Conservation (phyloP, 2,329 filamentous ascomycete genomes). For the Botryosphaeria dothidea region DNA sequence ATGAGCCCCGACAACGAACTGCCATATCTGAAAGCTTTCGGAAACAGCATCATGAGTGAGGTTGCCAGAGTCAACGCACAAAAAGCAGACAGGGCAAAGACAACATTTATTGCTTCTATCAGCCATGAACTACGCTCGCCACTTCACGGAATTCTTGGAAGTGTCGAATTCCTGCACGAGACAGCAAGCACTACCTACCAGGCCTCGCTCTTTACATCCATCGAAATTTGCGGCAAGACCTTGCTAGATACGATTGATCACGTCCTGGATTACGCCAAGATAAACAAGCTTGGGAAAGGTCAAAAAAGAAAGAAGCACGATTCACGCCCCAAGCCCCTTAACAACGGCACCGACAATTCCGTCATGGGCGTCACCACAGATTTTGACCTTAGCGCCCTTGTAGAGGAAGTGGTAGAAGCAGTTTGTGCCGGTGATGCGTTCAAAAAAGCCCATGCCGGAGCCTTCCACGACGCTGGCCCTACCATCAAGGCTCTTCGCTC, state of each 20-base stretch:
- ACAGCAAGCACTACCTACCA: conserved; percentile 18
- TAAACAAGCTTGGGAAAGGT: conserved; percentile 34
- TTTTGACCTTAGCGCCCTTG: conserved; percentile 16
- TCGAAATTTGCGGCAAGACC: conserved; percentile 43
- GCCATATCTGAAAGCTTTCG: conserved; percentile 24
- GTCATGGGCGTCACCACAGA: conserved; percentile 19
- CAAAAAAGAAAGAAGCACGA: conserved; percentile 21
- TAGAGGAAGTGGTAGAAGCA: conserved; percentile 19
- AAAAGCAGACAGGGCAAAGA: conserved; percentile 40
- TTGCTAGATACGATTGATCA: conserved; percentile 43
- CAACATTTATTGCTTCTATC: conserved; percentile 44
- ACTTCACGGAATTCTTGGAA: conserved; percentile 16
- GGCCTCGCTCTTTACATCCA: conserved; percentile 23
- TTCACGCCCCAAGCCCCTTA: background rate
- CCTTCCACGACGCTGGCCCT: conserved; percentile 9
- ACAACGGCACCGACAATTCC: conserved; percentile 12
- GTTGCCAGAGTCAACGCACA: conserved; percentile 55
- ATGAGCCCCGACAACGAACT: conserved; percentile 18
- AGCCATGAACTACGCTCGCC: conserved; percentile 35
- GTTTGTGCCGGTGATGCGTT: conserved; percentile 20
- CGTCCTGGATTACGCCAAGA: conserved; percentile 37
- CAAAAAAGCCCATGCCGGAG: conserved; percentile 19
- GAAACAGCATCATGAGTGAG: conserved; percentile 58
- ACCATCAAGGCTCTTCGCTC: conserved; percentile 12
- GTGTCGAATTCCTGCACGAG: conserved; percentile 23